These are phyloP conservation scores for Paraphaeosphaeria sporulosa DNA, from an alignment of 2,329 filamentous ascomycete species.

Conservation along the genomic window DNA sequence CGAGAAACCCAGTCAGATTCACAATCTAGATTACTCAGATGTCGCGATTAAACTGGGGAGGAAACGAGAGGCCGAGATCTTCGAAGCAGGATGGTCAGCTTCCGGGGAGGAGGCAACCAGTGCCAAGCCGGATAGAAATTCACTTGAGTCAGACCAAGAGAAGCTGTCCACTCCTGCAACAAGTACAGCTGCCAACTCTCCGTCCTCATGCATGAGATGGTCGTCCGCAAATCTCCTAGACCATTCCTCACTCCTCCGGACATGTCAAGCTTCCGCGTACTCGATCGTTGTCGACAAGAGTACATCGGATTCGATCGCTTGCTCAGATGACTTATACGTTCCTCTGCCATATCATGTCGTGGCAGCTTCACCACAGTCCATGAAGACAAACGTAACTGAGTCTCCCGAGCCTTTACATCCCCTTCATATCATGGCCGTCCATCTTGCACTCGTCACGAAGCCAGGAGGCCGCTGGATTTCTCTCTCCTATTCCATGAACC, in stretches of 20 bases:
- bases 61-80: constrained; percentile 39
- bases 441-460: constrained; percentile 49
- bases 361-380: constrained; percentile 13
- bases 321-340: constrained; percentile 42
- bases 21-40: constrained; percentile 50
- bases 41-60: constrained; percentile 44
- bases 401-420: constrained; percentile 42
- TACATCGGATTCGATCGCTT: constrained; percentile 49
- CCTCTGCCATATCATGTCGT: constrained; percentile 39
- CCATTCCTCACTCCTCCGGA: constrained; percentile 35
- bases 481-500: constrained; percentile 50
- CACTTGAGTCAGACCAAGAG: background rate
- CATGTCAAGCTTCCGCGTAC: constrained; percentile 34
- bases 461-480: constrained; percentile 50
- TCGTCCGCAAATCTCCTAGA: constrained; percentile 46
- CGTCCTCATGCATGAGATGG: constrained; percentile 41
- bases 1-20: constrained; percentile 38
- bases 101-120: background rate
- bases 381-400: constrained; percentile 11
- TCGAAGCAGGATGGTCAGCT: background rate
- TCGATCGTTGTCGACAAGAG: constrained; percentile 50
- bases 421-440: constrained; percentile 48
- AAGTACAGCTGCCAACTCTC: background rate
- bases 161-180: background rate
- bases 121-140: background rate